A percentile compares a stretch with the other conserved stretches of the same genome.
phyloP scores from a whole-genome alignment of 2,329 filamentous ascomycete species.

The Decorospora gaudefroyi region DNA sequence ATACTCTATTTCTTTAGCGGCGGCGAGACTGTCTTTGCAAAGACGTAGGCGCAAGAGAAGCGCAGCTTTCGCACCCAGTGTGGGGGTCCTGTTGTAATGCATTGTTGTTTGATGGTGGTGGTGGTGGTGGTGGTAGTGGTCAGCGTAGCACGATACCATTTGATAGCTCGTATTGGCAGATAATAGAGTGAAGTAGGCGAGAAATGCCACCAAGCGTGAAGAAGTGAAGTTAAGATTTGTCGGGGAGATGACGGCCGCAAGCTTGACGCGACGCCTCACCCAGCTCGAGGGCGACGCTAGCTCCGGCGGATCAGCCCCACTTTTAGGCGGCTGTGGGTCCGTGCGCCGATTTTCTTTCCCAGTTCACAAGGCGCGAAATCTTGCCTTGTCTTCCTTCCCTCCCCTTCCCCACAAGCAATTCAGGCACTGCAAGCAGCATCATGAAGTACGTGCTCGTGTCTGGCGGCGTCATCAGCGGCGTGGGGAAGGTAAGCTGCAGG shows the following conservation, averaged over 20 bases:
- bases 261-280: too few relatives aligned
- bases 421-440: conserved; percentile 51
- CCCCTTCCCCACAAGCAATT: conserved; percentile 49
- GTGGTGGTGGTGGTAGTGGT: too few relatives aligned
- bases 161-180: conserved; percentile 37
- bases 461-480: conserved; percentile 60
- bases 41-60: conserved; percentile 9
- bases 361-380: conserved; percentile 25
- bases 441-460: conserved; percentile 85
- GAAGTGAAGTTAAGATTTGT: conserved; percentile 28
- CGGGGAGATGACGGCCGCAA: conserved; percentile 24
- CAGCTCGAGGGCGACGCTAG: conserved; percentile 13
- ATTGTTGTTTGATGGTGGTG: too few relatives aligned
- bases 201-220: not conserved
- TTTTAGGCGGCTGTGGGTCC: conserved; percentile 10
- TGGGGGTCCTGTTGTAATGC: conserved; percentile 34
- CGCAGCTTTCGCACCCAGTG: conserved; percentile 5
- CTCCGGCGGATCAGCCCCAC: conserved; percentile 18
- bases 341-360: conserved; percentile 38
- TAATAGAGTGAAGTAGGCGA: conserved; percentile 14
- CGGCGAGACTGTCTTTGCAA: conserved; percentile 9
- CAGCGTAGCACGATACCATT: conserved; percentile 47
- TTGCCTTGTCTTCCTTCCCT: conserved; percentile 45
- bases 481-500: conserved; percentile 53
- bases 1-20: conserved; percentile 18